Conservation (phyloP, 2,329 filamentous ascomycete genomes). For the Penicillium verrucosum region DNA sequence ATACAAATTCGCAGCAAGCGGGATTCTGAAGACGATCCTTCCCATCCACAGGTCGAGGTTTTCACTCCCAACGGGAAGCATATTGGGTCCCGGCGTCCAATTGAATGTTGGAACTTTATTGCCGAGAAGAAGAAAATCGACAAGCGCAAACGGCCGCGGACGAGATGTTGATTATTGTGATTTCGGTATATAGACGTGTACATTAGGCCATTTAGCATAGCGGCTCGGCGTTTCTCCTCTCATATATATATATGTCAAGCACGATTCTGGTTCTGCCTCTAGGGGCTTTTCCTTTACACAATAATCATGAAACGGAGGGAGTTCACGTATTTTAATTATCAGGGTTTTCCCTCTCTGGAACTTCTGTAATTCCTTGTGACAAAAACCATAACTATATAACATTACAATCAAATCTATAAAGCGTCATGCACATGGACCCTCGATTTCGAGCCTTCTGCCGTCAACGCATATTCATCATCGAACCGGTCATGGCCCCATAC, state of each 20-base stretch:
- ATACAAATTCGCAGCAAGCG: conserved; percentile 69
- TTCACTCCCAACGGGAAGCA: conserved; percentile 83
- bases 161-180: conserved; percentile 5
- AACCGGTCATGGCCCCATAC: too few species aligned
- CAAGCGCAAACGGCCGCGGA: conserved; percentile 27
- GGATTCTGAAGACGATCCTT: conserved; percentile 31
- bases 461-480: too few species aligned
- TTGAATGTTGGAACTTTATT: conserved; percentile 36
- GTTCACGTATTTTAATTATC: too few species aligned
- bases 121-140: conserved; percentile 32
- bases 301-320: too few species aligned
- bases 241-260: neutral
- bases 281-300: too few species aligned
- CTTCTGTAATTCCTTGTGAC: too few species aligned
- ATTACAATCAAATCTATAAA: too few species aligned
- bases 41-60: conserved; percentile 68
- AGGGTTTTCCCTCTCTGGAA: too few species aligned
- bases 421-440: too few species aligned
- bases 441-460: too few species aligned
- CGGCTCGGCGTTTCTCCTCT: conserved; percentile 18
- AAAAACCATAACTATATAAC: too few species aligned
- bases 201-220: conserved; percentile 20
- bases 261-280: too few species aligned
- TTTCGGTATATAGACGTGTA: conserved; percentile 13
- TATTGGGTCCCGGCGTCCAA: conserved; percentile 50